phyloP scores from a whole-genome alignment of 148 eudicot genomes.

The Cornus controversa region DNA sequence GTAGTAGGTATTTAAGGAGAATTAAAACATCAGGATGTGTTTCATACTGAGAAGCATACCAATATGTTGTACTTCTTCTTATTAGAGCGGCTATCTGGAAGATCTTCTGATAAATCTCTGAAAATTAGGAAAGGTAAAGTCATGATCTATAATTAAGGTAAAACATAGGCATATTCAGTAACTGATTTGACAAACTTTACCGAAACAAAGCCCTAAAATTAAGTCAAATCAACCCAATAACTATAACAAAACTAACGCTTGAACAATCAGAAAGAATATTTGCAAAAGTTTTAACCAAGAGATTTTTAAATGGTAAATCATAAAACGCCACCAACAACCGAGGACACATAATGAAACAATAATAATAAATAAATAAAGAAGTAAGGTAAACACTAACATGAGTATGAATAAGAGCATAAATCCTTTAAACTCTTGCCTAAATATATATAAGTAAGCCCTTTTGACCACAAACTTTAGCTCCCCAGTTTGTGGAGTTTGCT shows the following conservation, averaged over 20 bases:
- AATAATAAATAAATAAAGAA: not conserved
- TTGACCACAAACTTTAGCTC: not conserved
- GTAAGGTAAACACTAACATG: not conserved
- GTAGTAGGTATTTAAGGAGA: conserved; percentile 5
- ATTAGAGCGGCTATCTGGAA: conserved; percentile 34
- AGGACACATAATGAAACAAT: not conserved
- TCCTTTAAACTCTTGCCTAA: not conserved
- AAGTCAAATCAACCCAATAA: conserved; percentile 1
- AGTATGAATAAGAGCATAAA: not conserved
- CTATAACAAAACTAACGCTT: not conserved
- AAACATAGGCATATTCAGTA: not conserved
- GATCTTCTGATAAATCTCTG: conserved; percentile 57
- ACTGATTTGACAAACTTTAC: not conserved
- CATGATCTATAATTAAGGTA: not conserved
- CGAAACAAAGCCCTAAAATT: not conserved
- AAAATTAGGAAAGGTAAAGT: conserved; percentile 23
- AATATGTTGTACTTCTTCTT: conserved; percentile 60
- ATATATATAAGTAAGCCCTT: not conserved
- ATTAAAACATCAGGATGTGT: not conserved
- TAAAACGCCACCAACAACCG: not conserved
- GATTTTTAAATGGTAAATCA: too few species aligned
- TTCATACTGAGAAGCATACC: conserved; percentile 36
- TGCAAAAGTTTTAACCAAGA: not conserved
- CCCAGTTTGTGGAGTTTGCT: not conserved
- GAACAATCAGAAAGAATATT: not conserved